These are phyloP conservation scores for Jatropha curcas DNA, from an alignment of 345 rosid species.

Conservation along the genomic window DNA sequence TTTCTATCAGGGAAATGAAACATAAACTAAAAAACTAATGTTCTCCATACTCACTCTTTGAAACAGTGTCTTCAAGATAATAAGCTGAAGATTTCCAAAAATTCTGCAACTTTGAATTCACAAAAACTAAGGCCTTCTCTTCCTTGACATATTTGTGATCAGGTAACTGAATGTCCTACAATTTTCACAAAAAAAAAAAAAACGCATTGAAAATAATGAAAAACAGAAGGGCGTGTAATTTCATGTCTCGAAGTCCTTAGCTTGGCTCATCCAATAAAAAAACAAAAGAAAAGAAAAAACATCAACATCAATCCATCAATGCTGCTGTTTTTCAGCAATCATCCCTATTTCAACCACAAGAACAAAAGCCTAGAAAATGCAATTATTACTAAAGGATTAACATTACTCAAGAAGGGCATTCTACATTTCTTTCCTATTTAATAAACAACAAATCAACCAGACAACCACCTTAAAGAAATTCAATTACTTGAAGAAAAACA, in stretches of 20 bases:
- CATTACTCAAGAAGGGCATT: background rate
- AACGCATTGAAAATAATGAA: background rate
- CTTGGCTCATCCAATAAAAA: no score
- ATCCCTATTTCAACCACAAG: background rate
- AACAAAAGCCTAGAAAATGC: background rate
- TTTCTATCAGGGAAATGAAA: background rate
- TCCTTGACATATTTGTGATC: constrained; percentile 33
- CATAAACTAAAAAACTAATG: background rate
- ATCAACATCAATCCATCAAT: background rate
- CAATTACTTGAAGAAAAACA: background rate
- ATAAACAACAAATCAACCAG: background rate
- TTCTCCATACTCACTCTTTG: constrained; percentile 34
- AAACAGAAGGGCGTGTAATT: background rate
- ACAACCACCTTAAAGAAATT: background rate
- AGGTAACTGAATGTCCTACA: constrained; percentile 52
- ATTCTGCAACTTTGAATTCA: constrained; percentile 39
- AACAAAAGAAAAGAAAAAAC: background rate
- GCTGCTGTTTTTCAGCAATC: no score
- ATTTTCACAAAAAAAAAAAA: constrained; percentile 4
- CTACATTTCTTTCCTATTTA: background rate
- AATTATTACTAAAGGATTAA: background rate
- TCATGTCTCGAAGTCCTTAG: no score
- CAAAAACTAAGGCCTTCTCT: constrained; percentile 33
- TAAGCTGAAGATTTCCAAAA: constrained; percentile 59
- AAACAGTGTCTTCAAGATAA: constrained; percentile 41